Conservation (phyloP, 129 eudicot genomes). For the Flaveria robusta region DNA sequence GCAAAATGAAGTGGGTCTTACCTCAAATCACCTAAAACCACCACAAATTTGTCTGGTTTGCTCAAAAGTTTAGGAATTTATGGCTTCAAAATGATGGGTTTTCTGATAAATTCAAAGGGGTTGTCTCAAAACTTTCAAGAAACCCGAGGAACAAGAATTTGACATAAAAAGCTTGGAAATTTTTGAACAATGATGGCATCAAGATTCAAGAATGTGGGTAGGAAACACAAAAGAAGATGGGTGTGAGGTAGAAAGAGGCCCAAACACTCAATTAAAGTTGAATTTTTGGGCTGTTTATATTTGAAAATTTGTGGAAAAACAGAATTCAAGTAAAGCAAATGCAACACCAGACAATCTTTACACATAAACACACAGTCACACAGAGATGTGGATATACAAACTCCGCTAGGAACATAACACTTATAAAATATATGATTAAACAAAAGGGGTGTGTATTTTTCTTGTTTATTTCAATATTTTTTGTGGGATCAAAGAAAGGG, state of each 20-base stretch:
- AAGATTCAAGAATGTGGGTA: constrained; percentile 42
- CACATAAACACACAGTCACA: background rate
- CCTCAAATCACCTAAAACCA: constrained; percentile 31
- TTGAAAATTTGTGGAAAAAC: constrained; percentile 33
- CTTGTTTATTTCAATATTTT: constrained; percentile 17
- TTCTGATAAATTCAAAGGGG: no score
- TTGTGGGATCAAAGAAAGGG: constrained; percentile 29
- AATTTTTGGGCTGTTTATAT: constrained; percentile 23
- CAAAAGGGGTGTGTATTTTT: constrained; percentile 24
- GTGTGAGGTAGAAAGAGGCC: constrained; percentile 38
- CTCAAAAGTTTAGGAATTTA: no score
- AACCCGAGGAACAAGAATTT: no score
- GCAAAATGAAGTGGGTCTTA: constrained; percentile 31
- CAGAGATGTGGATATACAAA: constrained; percentile 28
- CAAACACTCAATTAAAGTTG: constrained; percentile 38
- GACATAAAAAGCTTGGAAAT: background rate
- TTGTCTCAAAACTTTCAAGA: no score
- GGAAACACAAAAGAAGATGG: constrained; percentile 19
- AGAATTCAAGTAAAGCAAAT: constrained; percentile 25
- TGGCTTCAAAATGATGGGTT: no score
- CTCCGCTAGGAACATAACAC: constrained; percentile 33
- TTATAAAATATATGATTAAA: constrained; percentile 28
- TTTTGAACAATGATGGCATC: constrained; percentile 45
- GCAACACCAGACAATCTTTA: constrained; percentile 20
- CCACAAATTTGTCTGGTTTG: constrained; percentile 5